Evolutionary conservation across 1,139 yeast species (phyloP).

Genomic region (Eremothecium gossypii): DNA sequence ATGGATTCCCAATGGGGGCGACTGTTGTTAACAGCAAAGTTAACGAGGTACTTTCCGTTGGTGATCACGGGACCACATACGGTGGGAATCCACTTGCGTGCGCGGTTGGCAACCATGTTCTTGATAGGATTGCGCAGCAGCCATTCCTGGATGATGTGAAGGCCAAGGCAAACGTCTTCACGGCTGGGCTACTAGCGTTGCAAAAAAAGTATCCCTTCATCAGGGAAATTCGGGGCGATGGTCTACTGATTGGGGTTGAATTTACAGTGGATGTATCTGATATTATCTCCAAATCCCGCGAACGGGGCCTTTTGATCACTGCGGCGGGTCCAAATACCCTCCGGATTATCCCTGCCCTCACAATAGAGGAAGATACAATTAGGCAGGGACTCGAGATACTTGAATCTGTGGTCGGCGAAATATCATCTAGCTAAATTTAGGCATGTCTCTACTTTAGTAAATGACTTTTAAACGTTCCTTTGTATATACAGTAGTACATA

Average conservation of each 20-base stretch:
- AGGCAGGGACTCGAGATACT: slow-evolving; percentile 63
- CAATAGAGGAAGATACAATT: slow-evolving; percentile 61
- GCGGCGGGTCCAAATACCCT: slow-evolving; percentile 89
- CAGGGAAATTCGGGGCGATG: slow-evolving; percentile 72
- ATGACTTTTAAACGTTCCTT: background rate
- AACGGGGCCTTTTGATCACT: slow-evolving; percentile 70
- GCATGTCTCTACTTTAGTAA: background rate
- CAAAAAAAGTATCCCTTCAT: slow-evolving; percentile 51
- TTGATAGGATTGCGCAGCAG: slow-evolving; percentile 53
- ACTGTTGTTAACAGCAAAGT: slow-evolving; percentile 77
- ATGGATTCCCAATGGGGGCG: slow-evolving; percentile 97
- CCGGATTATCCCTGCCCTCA: slow-evolving; percentile 87
- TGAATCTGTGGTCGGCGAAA: slow-evolving; percentile 39
- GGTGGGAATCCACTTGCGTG: slow-evolving; percentile 96
- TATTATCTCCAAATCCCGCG: slow-evolving; percentile 60
- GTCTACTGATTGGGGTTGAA: slow-evolving; percentile 77
- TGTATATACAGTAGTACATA: slow-evolving; percentile 1
- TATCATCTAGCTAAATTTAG: slow-evolving; percentile 13
- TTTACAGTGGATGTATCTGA: slow-evolving; percentile 57
- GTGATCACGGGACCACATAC: slow-evolving; percentile 96
- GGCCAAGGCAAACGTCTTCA: slow-evolving; percentile 47
- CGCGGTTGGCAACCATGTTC: slow-evolving; percentile 67
- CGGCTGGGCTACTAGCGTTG: slow-evolving; percentile 42
- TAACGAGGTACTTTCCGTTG: slow-evolving; percentile 63
- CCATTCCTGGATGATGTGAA: slow-evolving; percentile 53